Conservation (phyloP, 202 grass and related monocot genomes). For the Panicum virgatum region DNA sequence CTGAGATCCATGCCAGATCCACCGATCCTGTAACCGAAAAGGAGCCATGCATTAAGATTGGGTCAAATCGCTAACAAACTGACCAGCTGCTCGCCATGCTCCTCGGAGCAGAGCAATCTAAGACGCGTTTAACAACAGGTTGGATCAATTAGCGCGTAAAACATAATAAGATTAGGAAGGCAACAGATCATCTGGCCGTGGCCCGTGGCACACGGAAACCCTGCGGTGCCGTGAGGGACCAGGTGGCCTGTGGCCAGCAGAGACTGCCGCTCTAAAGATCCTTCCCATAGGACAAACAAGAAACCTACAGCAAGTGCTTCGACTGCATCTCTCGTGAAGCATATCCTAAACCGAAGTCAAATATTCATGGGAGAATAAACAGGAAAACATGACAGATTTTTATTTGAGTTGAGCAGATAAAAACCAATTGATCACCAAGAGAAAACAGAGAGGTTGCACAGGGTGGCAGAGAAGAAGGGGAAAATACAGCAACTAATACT, state of each 20-base stretch:
- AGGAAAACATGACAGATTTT: not conserved
- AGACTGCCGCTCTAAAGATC: slow-evolving; percentile 31
- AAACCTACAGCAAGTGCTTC: not conserved
- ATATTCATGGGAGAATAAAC: not conserved
- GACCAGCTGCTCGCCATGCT: not conserved
- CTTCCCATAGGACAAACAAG: slow-evolving; percentile 13
- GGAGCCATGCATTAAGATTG: not conserved
- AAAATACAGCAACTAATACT: no score
- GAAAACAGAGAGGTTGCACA: not conserved
- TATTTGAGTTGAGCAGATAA: not conserved
- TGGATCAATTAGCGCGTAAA: not conserved
- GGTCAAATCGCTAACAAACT: not conserved
- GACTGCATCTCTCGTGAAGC: not conserved
- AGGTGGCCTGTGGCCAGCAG: slow-evolving; percentile 31
- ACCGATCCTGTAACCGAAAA: slow-evolving; percentile 72
- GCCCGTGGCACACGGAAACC: not conserved
- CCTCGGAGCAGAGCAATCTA: not conserved
- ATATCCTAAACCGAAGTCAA: not conserved
- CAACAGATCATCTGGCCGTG: slow-evolving; percentile 26
- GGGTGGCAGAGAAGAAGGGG: not conserved
- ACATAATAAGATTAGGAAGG: not conserved
- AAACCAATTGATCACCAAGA: not conserved
- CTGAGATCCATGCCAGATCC: slow-evolving; percentile 98
- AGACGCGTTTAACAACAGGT: not conserved
- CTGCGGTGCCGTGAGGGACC: slow-evolving; percentile 13